phyloP scores from a whole-genome alignment of 768 basidiomycete species.

The Tephrocybe sp. region DNA sequence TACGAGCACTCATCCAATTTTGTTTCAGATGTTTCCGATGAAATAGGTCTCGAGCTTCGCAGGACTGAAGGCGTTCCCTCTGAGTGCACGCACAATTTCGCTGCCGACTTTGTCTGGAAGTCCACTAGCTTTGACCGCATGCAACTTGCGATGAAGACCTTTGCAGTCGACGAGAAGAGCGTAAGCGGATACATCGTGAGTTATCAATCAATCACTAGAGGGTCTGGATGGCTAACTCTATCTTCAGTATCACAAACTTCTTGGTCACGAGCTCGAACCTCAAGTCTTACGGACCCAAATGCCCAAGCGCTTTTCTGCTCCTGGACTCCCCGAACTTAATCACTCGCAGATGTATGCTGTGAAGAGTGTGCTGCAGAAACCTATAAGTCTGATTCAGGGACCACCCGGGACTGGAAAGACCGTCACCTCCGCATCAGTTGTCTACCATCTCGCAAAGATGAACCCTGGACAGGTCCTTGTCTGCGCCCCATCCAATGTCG shows the following conservation, averaged over 20 bases:
- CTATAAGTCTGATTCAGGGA: constrained; percentile 95
- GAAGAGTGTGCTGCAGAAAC: constrained; percentile 98
- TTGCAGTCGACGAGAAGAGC: constrained; percentile 98
- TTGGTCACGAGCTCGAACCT: constrained; percentile 97
- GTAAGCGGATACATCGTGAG: constrained; percentile 97
- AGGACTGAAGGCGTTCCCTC: constrained; percentile 91
- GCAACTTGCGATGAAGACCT: constrained; percentile 99
- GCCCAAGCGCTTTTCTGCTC: constrained; percentile 97
- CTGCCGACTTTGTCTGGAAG: constrained; percentile 99
- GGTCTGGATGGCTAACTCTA: constrained; percentile 3
- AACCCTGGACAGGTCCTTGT: constrained; percentile 99
- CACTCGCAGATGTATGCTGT: constrained; percentile 99
- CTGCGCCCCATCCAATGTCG: constrained; percentile 98
- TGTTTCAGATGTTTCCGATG: constrained; percentile 89
- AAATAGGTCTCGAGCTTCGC: constrained; percentile 92
- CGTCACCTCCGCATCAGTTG: constrained; percentile 97
- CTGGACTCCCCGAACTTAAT: constrained; percentile 96
- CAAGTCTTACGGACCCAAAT: constrained; percentile 89
- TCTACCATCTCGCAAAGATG: constrained; percentile 99
- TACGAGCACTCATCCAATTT: not conserved
- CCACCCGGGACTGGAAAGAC: constrained; percentile 99
- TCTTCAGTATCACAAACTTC: constrained; percentile 91
- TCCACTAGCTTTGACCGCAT: constrained; percentile 99
- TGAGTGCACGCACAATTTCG: constrained; percentile 92
- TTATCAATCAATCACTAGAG: constrained; percentile 12